Evolutionary conservation across 495 filamentous ascomycete genomes (phyloP).

Genomic region (Trichocladium uniseriatum): DNA sequence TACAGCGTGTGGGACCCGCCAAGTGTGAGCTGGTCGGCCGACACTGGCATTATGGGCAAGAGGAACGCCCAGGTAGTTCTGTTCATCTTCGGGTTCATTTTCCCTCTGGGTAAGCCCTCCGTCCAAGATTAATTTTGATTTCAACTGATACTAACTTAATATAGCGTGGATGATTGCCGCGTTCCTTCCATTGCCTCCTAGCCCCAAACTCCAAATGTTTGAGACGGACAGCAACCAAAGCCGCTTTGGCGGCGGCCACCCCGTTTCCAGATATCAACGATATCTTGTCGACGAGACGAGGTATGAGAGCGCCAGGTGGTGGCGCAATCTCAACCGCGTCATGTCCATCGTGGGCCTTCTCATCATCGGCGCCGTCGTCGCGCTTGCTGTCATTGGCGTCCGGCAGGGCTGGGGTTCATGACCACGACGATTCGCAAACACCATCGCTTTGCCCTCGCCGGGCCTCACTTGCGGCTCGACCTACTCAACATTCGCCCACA

Average conservation of each 20-base stretch:
- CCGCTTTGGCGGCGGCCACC: slow-evolving; percentile 28
- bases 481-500: background rate
- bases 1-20: slow-evolving; percentile 60
- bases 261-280: slow-evolving; percentile 35
- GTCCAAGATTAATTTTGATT: background rate
- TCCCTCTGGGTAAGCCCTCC: slow-evolving; percentile 58
- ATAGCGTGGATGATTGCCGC: slow-evolving; percentile 79
- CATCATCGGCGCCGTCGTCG: slow-evolving; percentile 66
- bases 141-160: background rate
- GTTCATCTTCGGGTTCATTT: slow-evolving; percentile 82
- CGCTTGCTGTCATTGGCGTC: slow-evolving; percentile 50
- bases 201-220: slow-evolving; percentile 37
- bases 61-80: slow-evolving; percentile 75
- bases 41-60: slow-evolving; percentile 51
- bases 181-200: slow-evolving; percentile 66
- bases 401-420: slow-evolving; percentile 28
- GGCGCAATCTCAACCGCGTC: slow-evolving; percentile 80
- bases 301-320: slow-evolving; percentile 82
- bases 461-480: background rate
- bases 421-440: too few species aligned
- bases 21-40: slow-evolving; percentile 53
- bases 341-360: slow-evolving; percentile 74
- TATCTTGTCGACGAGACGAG: slow-evolving; percentile 46
- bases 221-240: slow-evolving; percentile 25
- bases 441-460: background rate